Base-by-base conservation (phyloP, 1,284 basidiomycete species). In the Ceratobasidium sp. region DNA sequence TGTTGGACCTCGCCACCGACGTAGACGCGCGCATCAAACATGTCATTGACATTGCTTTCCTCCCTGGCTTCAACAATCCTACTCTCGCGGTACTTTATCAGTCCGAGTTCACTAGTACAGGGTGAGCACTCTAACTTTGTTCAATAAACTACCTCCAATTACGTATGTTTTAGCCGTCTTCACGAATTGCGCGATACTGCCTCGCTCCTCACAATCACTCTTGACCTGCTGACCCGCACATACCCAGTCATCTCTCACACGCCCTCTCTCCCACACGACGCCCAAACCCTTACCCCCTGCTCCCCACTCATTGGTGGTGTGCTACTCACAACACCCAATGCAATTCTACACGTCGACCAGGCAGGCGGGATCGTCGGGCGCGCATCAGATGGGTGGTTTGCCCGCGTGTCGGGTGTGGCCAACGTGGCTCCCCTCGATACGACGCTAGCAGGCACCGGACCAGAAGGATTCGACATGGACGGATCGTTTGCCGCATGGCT, bases 1-100 rank as follows among this genome's bases (percentile, higher is more conserved):
- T 95, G 35, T 84, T 96, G 8, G 87, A 93, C 71, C 81, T 96
- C 10, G 82, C 87, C 0, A 78, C 77, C 2, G 85, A 87, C 57
- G 87, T 91, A 25, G 89, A 90, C 73, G 80, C 83, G 43, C 85
- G 84, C 50, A 85, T 97, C 68, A 86, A 87, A 32, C 94, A 98
- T 76, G 84, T 98, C 43, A 85, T 92, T 70, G 94, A 97, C 79
- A 89, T 98, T 74, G 85, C 84, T 7, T 99, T 99, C 79, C 82
- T 99, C 1, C 92, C 95, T 0, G 96, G 96, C 4, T 98, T 97
- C 80, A 93, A 94, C 77, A 96, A 93, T 70, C 94, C 97, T 0
- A 99, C 96, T 0, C 80, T 98, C 25, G 96, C 96, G 0, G 82
- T 99, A 0, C 84, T 98, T 5, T 98, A 88, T 77, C 89, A 94